Evolutionary conservation across 768 basidiomycete genomes (phyloP).

Genomic region (Suillus subalutaceus): DNA sequence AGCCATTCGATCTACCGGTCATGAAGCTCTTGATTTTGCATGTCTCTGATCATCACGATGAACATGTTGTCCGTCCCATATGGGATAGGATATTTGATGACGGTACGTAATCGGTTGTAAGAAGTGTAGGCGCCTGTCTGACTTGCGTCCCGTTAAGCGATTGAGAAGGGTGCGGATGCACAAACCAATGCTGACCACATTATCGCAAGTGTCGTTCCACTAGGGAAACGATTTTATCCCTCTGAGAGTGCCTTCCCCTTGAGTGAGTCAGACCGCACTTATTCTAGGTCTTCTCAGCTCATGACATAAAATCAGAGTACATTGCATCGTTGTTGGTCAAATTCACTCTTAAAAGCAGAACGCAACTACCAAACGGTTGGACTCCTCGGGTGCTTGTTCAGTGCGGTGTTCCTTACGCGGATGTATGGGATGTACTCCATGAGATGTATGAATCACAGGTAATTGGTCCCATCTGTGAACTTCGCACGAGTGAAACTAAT

Average conservation of each 20-base stretch:
- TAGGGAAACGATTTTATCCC: slow-evolving; percentile 88
- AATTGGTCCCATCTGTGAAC: slow-evolving; percentile 24
- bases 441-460: slow-evolving; percentile 91
- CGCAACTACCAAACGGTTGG: slow-evolving; percentile 75
- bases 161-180: slow-evolving; percentile 59
- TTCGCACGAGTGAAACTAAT: slow-evolving; percentile 9
- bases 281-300: neutral
- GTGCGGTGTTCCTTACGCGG: slow-evolving; percentile 78
- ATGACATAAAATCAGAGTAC: slow-evolving; percentile 52
- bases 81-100: slow-evolving; percentile 89
- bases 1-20: slow-evolving; percentile 80
- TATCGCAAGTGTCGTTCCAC: slow-evolving; percentile 61
- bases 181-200: slow-evolving; percentile 63
- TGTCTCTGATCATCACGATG: slow-evolving; percentile 91
- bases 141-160: slow-evolving; percentile 38
- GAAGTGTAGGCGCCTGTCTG: neutral
- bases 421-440: slow-evolving; percentile 85
- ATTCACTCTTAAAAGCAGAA: slow-evolving; percentile 66
- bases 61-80: slow-evolving; percentile 76
- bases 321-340: slow-evolving; percentile 75
- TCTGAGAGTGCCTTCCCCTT: slow-evolving; percentile 91
- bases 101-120: slow-evolving; percentile 46
- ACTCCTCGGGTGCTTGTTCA: slow-evolving; percentile 75
- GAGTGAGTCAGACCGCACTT: slow-evolving; percentile 49
- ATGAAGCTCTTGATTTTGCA: slow-evolving; percentile 90